Evolutionary conservation across 2,329 filamentous ascomycete species (phyloP).

Genomic region (Tolypocladium amazonense): DNA sequence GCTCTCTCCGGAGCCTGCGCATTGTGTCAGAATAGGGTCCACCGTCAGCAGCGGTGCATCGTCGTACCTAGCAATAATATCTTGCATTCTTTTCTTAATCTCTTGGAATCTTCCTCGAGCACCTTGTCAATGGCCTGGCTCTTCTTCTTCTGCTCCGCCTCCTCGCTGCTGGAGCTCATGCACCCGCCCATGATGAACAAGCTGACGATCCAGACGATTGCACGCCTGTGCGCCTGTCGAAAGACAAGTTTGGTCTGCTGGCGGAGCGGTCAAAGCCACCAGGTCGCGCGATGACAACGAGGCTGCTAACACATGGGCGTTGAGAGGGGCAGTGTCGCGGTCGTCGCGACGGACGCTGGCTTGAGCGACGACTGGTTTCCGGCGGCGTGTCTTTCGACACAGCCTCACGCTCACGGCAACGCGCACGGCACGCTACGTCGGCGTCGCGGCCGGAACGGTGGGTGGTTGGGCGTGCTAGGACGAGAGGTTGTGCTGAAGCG

Average conservation of each 20-base stretch:
- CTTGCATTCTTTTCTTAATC: constrained; percentile 95
- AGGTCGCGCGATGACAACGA: background rate
- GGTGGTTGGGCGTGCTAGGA: background rate
- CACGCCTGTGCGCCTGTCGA: background rate
- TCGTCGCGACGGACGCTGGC: background rate
- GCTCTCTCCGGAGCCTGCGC: constrained; percentile 89
- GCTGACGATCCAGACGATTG: constrained; percentile 4
- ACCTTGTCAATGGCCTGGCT: constrained; percentile 92
- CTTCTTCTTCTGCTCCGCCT: constrained; percentile 88
- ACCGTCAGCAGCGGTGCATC: background rate
- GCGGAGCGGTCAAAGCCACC: background rate
- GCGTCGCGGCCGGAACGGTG: background rate
- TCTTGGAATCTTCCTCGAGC: constrained; percentile 88
- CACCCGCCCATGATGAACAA: constrained; percentile 71
- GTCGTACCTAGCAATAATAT: constrained; percentile 78
- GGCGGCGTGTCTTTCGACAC: background rate
- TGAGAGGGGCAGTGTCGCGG: background rate
- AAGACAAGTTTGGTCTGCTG: background rate
- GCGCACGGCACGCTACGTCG: background rate
- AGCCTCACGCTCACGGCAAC: background rate
- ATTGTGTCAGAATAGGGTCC: constrained; percentile 7
- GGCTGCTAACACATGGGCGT: constrained; percentile 2
- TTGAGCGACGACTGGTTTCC: too few species aligned
- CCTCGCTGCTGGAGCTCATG: constrained; percentile 80
- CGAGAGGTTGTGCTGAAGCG: background rate